phyloP scores from a whole-genome alignment of 179 eudicot species.

The Corrigiola litoralis region DNA sequence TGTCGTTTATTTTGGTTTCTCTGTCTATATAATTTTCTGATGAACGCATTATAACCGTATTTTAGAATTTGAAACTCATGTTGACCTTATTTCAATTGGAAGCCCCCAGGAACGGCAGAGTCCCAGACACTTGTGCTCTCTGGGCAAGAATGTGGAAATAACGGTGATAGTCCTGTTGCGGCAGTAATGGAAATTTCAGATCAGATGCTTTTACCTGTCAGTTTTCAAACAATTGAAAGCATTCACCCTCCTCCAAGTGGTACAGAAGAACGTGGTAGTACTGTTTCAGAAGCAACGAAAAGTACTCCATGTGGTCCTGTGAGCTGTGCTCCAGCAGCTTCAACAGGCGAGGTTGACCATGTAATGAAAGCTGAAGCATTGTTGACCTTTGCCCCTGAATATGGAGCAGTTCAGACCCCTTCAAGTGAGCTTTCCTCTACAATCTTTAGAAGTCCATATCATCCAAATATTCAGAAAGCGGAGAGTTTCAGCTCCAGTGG shows the following conservation, averaged over 20 bases:
- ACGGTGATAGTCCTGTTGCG: constrained; percentile 62
- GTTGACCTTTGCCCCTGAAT: constrained; percentile 89
- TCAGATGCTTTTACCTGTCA: constrained; percentile 61
- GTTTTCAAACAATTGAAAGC: constrained; percentile 63
- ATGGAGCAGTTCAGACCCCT: constrained; percentile 84
- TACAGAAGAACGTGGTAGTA: constrained; percentile 58
- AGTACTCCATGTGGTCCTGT: constrained; percentile 42
- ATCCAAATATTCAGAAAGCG: constrained; percentile 63
- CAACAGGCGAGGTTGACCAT: constrained; percentile 63
- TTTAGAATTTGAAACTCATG: constrained; percentile 11
- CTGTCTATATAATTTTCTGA: not conserved
- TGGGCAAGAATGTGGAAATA: constrained; percentile 66
- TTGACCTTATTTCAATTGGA: constrained; percentile 33
- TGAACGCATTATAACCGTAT: not conserved
- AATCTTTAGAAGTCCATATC: constrained; percentile 72
- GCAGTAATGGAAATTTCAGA: constrained; percentile 70
- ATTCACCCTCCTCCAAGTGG: constrained; percentile 51
- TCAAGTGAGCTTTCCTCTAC: constrained; percentile 65
- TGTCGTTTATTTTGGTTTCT: not conserved
- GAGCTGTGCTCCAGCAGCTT: constrained; percentile 43
- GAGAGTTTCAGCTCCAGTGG: constrained; percentile 77
- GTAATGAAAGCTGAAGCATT: constrained; percentile 85
- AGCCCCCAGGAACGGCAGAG: constrained; percentile 99
- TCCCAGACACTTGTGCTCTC: constrained; percentile 62
- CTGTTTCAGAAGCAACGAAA: constrained; percentile 53